Percentiles rank a stretch among this genome's conserved stretches.
Evolutionary conservation across 441 rosid species (phyloP).

Genomic region (Euphorbia celastroides): DNA sequence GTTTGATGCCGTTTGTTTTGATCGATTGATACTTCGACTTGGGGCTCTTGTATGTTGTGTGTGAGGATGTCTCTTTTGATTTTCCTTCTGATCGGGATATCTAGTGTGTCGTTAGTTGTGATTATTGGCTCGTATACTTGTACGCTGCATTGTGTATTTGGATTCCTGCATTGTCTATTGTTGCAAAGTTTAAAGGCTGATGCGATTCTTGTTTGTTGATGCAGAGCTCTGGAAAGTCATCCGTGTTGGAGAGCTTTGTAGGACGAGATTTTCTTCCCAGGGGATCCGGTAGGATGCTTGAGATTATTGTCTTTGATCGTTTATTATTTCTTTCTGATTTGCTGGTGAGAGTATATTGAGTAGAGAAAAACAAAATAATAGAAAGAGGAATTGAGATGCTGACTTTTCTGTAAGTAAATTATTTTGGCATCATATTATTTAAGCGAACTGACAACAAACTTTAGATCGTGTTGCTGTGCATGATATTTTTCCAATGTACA

Average conservation of each 20-base stretch:
- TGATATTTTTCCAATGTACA: neutral
- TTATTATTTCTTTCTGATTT: constrained; percentile 8
- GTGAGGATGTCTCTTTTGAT: neutral
- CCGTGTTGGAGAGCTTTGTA: constrained; percentile 85
- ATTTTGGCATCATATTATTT: neutral
- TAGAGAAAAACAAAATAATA: neutral
- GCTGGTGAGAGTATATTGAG: constrained; percentile 7
- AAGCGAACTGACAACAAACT: neutral
- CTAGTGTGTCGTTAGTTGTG: neutral
- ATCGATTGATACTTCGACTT: neutral
- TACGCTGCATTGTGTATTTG: neutral
- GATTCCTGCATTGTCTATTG: neutral
- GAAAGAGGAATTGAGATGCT: neutral
- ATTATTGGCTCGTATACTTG: neutral
- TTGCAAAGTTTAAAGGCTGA: constrained; percentile 4
- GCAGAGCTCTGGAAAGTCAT: constrained; percentile 89
- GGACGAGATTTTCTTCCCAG: constrained; percentile 87
- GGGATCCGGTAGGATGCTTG: constrained; percentile 61
- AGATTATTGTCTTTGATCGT: neutral
- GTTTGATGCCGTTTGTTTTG: too few species aligned
- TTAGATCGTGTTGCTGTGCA: neutral
- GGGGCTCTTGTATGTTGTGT: neutral
- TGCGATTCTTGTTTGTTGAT: constrained; percentile 3
- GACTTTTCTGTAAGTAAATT: neutral
- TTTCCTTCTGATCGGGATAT: neutral